These are phyloP conservation scores for Alternaria gaisen DNA, from an alignment of 2,329 filamentous ascomycete genomes.

Conservation along the genomic window DNA sequence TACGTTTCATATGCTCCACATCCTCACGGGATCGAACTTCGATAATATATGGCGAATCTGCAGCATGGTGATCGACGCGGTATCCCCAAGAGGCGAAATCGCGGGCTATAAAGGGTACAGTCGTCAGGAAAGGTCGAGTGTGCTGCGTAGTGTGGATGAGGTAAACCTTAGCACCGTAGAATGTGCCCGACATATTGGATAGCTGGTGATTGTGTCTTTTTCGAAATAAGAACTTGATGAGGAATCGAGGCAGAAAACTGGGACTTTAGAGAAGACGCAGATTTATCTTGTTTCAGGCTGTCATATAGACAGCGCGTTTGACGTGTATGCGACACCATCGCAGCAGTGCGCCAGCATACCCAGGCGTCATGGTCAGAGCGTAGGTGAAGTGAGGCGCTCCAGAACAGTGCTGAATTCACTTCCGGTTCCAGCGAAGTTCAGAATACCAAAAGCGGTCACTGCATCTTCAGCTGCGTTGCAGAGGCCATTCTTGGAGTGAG, in stretches of 20 bases:
- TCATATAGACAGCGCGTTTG: conserved; percentile 1
- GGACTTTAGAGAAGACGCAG: neutral
- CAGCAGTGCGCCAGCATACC: conserved; percentile 1
- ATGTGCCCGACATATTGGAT: conserved; percentile 3
- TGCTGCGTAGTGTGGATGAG: conserved; percentile 17
- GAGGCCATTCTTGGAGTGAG: neutral
- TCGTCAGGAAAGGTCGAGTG: conserved; percentile 22
- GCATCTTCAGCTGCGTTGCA: neutral
- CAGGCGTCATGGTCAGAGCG: neutral
- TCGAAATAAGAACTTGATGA: neutral
- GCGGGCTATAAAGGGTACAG: conserved; percentile 24
- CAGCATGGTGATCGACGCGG: conserved; percentile 20
- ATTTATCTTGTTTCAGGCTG: neutral
- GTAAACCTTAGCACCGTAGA: conserved; percentile 13
- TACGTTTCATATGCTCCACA: conserved; percentile 8
- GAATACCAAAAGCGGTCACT: neutral
- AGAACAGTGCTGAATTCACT: conserved; percentile 1
- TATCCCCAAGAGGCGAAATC: conserved; percentile 29
- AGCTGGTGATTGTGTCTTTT: neutral
- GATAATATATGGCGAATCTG: conserved; percentile 21
- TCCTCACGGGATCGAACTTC: conserved; percentile 23
- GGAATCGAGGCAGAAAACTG: neutral
- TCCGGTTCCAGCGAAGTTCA: neutral
- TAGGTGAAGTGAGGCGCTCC: neutral
- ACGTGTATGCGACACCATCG: neutral